Percentiles rank a stretch among this genome's conserved stretches.
phyloP scores from a whole-genome alignment of 2,329 filamentous ascomycete species.

The Samsoniella hepiali region DNA sequence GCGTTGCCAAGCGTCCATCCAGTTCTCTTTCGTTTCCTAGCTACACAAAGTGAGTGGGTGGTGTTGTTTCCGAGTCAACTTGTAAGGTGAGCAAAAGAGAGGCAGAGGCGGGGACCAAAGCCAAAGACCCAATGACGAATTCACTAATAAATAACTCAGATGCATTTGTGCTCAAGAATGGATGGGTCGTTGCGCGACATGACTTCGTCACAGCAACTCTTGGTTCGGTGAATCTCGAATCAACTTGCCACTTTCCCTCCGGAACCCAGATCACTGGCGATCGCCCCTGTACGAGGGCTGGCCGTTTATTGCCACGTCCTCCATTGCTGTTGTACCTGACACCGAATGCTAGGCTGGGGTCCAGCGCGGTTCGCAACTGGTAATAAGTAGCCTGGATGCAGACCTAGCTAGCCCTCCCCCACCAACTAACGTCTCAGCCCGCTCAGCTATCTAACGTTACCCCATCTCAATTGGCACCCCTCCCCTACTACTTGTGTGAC shows the following conservation, averaged over 20 bases:
- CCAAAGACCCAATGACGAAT: no score
- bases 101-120: no score
- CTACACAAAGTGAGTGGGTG: background rate
- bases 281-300: background rate
- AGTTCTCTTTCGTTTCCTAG: no score
- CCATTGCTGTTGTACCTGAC: background rate
- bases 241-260: background rate
- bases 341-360: background rate
- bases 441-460: background rate
- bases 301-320: background rate
- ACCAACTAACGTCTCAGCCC: constrained; percentile 11
- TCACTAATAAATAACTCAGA: no score
- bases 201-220: no score
- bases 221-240: background rate
- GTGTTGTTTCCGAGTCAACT: background rate
- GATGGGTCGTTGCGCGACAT: no score
- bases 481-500: background rate
- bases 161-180: no score
- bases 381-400: background rate
- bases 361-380: background rate
- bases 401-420: background rate
- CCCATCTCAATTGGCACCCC: constrained; percentile 7
- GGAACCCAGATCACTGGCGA: background rate
- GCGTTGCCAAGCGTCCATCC: no score
- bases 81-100: background rate